These are phyloP conservation scores for Tricholoma flavovirens DNA, from an alignment of 768 basidiomycete genomes.

Conservation along the genomic window DNA sequence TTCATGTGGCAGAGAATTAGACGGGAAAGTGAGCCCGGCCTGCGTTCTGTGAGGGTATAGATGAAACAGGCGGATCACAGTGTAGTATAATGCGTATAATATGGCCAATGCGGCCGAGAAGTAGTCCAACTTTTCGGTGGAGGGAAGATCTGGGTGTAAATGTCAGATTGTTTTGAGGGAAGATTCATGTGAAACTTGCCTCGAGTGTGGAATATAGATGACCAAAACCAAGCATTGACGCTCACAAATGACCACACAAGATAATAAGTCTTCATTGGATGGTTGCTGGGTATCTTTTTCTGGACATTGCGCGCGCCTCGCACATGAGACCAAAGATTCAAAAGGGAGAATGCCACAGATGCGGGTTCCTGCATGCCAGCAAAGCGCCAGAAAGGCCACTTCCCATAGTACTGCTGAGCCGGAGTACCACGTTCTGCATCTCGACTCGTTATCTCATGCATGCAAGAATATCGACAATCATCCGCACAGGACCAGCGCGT, in stretches of 20 bases:
- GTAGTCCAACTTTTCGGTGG: constrained; percentile 91
- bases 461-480: constrained; percentile 87
- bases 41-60: constrained; percentile 47
- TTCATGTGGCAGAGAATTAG: constrained; percentile 14
- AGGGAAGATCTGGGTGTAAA: constrained; percentile 55
- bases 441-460: constrained; percentile 67
- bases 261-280: constrained; percentile 72
- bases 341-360: constrained; percentile 82
- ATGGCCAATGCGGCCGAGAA: constrained; percentile 89
- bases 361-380: constrained; percentile 93
- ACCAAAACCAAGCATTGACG: constrained; percentile 92
- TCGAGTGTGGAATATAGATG: constrained; percentile 86
- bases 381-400: constrained; percentile 94
- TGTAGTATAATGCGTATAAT: constrained; percentile 73
- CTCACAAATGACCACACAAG: constrained; percentile 60
- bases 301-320: constrained; percentile 49
- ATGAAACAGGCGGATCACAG: constrained; percentile 70
- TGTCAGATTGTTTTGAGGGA: neutral
- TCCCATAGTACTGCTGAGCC: constrained; percentile 85
- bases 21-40: constrained; percentile 22
- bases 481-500: constrained; percentile 86
- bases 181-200: constrained; percentile 42
- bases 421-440: constrained; percentile 35
- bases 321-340: constrained; percentile 75
- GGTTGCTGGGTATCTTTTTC: constrained; percentile 40